Base-by-base conservation (phyloP, 2,329 filamentous ascomycete species). In the Curvularia eragrostidis region DNA sequence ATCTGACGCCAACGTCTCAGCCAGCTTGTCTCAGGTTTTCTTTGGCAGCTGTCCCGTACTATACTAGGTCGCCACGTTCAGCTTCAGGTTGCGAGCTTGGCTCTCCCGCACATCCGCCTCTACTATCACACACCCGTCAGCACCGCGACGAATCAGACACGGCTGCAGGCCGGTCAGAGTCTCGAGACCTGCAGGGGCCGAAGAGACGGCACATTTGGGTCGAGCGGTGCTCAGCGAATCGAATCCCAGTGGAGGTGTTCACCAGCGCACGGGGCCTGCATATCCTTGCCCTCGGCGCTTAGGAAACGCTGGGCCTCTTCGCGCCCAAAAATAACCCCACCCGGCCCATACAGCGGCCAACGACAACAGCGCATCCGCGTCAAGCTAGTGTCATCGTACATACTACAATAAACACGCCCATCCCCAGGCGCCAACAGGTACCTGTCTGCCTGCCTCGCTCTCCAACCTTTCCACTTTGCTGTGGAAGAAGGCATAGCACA, bases 151-250 rank as follows among this genome's bases (percentile, higher is more conserved):
- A 75, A 74, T 75, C 72, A 72, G 48, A 52, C 52, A 21, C 54
- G 46, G 41, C 54, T 54, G 38, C 43, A 48, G 56, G 54, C 52
- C 58, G 56, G 57, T 61, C 61, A 58, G 47, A 48, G 57, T 62
- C 36, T 62, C 53, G 55, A 59, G 56, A 65, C 66, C 71, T 76
- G 74, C 74, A 76, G 71, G 74, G 70, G 64, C 69, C 46, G 59
- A 67, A 71, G 69, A 65, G 70, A 74, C 75, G 73, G 75, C 74
- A 75, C 71, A 54, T 58, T 58, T 63, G 65, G 71, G 73, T 75
- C 74, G 71, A 70, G 61, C 65, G 57, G 43, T 42, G 48, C 36
- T 42, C 42, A 57, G 54, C 66, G 68, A 68, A 71, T 68, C 59
- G 55, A 55, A 55, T 52, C 44, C 32, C 54, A 41, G 53, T 58